Base-by-base conservation (phyloP, 768 basidiomycete species). In the Suillus lakei region DNA sequence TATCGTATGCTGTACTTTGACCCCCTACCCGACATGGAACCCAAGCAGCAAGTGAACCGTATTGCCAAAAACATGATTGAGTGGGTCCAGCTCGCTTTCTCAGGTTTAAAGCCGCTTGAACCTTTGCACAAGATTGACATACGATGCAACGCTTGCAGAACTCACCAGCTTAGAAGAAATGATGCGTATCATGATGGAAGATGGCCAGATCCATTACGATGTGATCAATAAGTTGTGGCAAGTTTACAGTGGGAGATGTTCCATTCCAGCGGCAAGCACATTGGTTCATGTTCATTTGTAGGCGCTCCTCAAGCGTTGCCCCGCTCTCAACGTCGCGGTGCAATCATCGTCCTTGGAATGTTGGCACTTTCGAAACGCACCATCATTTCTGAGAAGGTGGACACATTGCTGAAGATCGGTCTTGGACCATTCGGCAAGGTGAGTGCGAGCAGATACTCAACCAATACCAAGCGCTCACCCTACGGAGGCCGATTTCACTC, bases 1-100 rank as follows among this genome's bases (percentile, higher is more conserved):
- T 99, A 99, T 73, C 85, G 88, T 41, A 87, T 72, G 64, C 77
- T 99, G 61, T 99, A 97, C 79, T 98, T 99, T 70, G 95, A 98
- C 63, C 86, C 91, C 4, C 70, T 94, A 2, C 82, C 87, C 0
- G 91, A 87, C 74, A 79, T 92, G 69, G 85, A 90, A 13, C 85
- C 92, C 1, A 95, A 96, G 77, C 89, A 89, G 55, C 93, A 98
- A 75, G 86, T 98, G 65, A 96, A 90, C 70, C 83, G 96, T 16
- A 98, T 99, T 50, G 88, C 97, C 7, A 96, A 95, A 81, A 98
- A 99, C 74, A 92, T 99, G 87, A 93, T 99, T 55, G 93, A 98
- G 98, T 98, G 63, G 38, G 89, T 78, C 16, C 60, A 30, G 41
- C 8, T 38, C 4, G 16, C 34, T 53, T 55, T 50, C 36, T 46